Percentiles rank a stretch among this genome's conserved stretches.
Conservation (phyloP, 148 eudicot genomes). For the Dianthus caryophyllus region DNA sequence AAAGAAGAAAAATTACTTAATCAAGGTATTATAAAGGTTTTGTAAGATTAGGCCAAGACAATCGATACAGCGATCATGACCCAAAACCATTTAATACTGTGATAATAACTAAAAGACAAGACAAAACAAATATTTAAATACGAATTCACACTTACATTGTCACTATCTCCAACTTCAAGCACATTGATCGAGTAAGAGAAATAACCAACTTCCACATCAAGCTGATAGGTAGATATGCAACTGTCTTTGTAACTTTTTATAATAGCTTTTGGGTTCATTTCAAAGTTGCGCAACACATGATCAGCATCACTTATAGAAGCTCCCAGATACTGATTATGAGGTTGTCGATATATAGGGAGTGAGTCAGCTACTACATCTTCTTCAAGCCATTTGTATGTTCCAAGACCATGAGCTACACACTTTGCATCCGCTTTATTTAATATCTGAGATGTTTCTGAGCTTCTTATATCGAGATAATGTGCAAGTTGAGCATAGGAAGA, state of each 20-base stretch:
- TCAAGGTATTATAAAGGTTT: too few relatives aligned
- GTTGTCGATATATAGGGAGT: constrained; percentile 39
- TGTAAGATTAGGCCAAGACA: too few relatives aligned
- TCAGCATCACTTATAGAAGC: constrained; percentile 62
- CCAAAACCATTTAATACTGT: too few relatives aligned
- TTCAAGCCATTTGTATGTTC: constrained; percentile 88
- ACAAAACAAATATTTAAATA: background rate
- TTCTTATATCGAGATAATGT: constrained; percentile 65
- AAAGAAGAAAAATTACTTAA: too few relatives aligned
- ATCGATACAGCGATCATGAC: too few relatives aligned
- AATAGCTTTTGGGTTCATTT: constrained; percentile 41
- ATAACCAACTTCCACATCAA: constrained; percentile 40
- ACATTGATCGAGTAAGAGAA: constrained; percentile 45
- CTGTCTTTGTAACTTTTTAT: constrained; percentile 30
- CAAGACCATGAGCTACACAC: constrained; percentile 78
- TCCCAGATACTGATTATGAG: constrained; percentile 43
- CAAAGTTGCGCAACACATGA: constrained; percentile 36
- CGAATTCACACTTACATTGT: constrained; percentile 44
- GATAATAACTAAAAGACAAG: background rate
- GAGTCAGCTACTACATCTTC: constrained; percentile 55
- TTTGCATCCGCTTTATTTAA: constrained; percentile 33
- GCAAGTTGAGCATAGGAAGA: constrained; percentile 82
- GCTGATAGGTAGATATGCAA: constrained; percentile 34
- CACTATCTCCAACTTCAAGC: constrained; percentile 57
- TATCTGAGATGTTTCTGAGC: constrained; percentile 35